Evolutionary conservation across 2,329 filamentous ascomycete genomes (phyloP), one percentile per base, ranked within the genome.

Genomic region (Scolecobasidium constrictum): DNA sequence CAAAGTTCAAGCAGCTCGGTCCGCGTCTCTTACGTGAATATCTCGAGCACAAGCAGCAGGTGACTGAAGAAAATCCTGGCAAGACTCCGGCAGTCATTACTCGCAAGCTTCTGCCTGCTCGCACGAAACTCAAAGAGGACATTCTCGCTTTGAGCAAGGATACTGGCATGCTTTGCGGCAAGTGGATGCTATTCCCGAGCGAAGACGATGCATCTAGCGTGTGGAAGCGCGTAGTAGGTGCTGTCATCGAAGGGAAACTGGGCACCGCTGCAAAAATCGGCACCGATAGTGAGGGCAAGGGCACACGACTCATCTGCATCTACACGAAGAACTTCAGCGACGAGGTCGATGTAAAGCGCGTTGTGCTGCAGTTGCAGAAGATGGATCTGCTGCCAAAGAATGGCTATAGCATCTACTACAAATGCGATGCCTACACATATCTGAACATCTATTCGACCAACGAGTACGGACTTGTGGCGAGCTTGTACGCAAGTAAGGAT

Each of bases 291-390:
- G n/a, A 48, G 61, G 50, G 58, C 48, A 4, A 58, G 59, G 55
- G 62, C 4, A 53, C 61, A 18, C 69, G 77, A 16, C 61, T 92
- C 34, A 77, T 93, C 19, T 88, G 83, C 50, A 67, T 93, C 5
- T 93, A 93, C 58, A 93, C 85, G 4, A 65, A 67, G 34, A 77
- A 94, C 57, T 92, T 87, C 55, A 65, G 65, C 20, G 78, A 93
- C 54, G 68, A 64, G 40, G 64, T 69, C 3, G 85, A 93, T 55
- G 73, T 93, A 4, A 69, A 67, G 20, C 71, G 82, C 35, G 82
- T 93, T 3, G 63, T 90, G 31, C 55, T 66, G 45, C 72, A 67
- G 49, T 59, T 93, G 47, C 70, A 72, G 40, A 67, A 77, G 43
- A 64, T 87, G 45, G 77, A 72, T 5, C 62, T 92, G 28, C 67